Evolutionary conservation across 257 asterid species (phyloP), one percentile per base, ranked within the genome.

Genomic region (Petunia secreta): DNA sequence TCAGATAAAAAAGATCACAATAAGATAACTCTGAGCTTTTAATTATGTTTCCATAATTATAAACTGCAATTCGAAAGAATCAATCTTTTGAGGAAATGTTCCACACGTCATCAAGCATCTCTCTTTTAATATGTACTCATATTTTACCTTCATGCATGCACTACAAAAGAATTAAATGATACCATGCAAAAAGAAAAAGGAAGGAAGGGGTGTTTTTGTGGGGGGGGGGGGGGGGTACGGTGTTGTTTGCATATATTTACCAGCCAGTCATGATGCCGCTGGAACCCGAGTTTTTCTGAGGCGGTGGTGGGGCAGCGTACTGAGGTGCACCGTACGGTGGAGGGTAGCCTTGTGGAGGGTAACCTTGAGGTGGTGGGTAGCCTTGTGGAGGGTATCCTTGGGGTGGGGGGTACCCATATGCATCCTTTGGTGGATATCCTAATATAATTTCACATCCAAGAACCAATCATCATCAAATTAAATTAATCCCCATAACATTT

Each of bases 341-440:
- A 86, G 91, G 91, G 74, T 89, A 85, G 1, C 91, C 89, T 5
- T 82, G 84, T 8, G 87, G 90, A n/a, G 87, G 89, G 78, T 87
- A 66, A 1, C 58, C 78, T 8, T 25, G 82, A 5, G 50, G 83
- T 13, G 63, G 57, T 25, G 86, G 86, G 0, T 89, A 85, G 1
- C 91, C 89, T 5, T 82, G 84, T 8, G 87, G 90, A n/a, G 87
- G 89, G 78, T 87, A 66, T 0, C 58, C 78, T 8, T 25, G 82
- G 5, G 50, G 83, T 13, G 63, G 57, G 16, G 75, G 80, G 66
- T 81, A 80, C 5, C 83, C 83, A 37, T 63, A 66, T 65, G 77
- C 60, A 48, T 64, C 75, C 64, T 59, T 40, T 66, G 88, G 86
- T 14, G 91, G 91, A 83, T 86, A 84, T 71, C 90, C 90, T 88